Percentiles rank a stretch among this genome's conserved stretches.
phyloP scores from a whole-genome alignment of 2,329 filamentous ascomycete genomes.

The Ophiostoma fasciatum region DNA sequence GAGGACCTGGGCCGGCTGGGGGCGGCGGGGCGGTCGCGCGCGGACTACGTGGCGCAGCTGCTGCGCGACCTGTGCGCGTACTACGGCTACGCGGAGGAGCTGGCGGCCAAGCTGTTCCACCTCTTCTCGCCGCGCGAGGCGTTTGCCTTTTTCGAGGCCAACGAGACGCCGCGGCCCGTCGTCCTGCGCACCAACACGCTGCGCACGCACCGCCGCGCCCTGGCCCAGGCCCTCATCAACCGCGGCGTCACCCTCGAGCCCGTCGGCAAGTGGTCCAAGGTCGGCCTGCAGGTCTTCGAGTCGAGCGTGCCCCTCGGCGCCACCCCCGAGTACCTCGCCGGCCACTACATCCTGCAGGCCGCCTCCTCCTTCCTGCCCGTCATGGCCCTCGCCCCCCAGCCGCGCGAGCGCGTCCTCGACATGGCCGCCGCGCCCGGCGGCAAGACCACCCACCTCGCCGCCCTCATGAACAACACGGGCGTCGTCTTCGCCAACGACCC shows the following conservation, averaged over 20 bases:
- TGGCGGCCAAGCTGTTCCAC: conserved; percentile 91
- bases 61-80: conserved; percentile 89
- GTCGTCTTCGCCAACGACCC: conserved; percentile 94
- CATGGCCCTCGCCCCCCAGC: conserved; percentile 91
- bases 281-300: conserved; percentile 93
- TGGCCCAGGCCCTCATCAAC: conserved; percentile 89
- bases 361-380: conserved; percentile 94
- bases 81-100: conserved; percentile 87
- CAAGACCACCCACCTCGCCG: conserved; percentile 93
- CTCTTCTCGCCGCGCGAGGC: conserved; percentile 88
- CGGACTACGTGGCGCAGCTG: conserved; percentile 77
- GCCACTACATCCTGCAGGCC: conserved; percentile 95
- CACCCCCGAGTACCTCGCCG: conserved; percentile 91
- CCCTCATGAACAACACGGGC: conserved; percentile 94
- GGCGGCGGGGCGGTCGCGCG: conserved; percentile 65
- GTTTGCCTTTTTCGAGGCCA: conserved; percentile 97
- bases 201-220: conserved; percentile 57
- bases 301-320: conserved; percentile 73
- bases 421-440: conserved; percentile 92
- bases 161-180: conserved; percentile 80
- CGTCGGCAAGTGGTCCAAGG: conserved; percentile 97
- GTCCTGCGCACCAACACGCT: conserved; percentile 97
- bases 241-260: conserved; percentile 92
- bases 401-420: conserved; percentile 81
- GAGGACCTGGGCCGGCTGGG: conserved; percentile 74